Percentiles rank a stretch among this genome's conserved stretches.
Evolutionary conservation across 257 asterid species (phyloP).

Genomic region (Mitragyna speciosa): DNA sequence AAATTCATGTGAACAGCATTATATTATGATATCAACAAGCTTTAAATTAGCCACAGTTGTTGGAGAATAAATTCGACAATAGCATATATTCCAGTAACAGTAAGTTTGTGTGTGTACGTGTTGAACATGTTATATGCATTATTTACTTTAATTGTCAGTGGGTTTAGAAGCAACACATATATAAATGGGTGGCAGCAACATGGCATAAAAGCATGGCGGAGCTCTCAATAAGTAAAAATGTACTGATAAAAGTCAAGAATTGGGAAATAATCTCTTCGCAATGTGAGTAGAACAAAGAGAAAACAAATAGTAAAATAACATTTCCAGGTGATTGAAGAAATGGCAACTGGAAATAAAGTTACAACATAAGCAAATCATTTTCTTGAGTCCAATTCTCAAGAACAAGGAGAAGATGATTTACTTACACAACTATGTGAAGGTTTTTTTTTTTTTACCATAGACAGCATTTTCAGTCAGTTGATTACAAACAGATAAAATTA

Average conservation of each 20-base stretch:
- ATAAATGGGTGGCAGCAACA: neutral
- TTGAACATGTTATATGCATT: neutral
- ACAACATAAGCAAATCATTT: neutral
- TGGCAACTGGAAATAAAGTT: neutral
- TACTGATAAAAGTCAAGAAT: neutral
- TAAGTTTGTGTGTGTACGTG: neutral
- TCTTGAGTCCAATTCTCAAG: neutral
- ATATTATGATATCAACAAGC: constrained; percentile 2
- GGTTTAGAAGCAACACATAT: neutral
- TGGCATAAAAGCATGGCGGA: neutral
- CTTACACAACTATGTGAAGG: neutral
- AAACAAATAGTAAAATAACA: neutral
- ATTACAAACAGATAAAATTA: neutral
- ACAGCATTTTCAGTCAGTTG: neutral
- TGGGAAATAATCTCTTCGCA: neutral
- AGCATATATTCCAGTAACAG: neutral
- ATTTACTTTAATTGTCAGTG: neutral
- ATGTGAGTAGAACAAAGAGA: neutral
- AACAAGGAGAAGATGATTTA: neutral
- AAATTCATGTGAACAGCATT: constrained; percentile 18
- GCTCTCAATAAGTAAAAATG: neutral
- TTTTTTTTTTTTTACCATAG: neutral
- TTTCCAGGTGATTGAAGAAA: neutral
- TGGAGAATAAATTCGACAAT: neutral
- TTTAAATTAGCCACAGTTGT: constrained; percentile 6